Conservation (phyloP, 2,329 filamentous ascomycete genomes). For the Exophiala aquamarina region DNA sequence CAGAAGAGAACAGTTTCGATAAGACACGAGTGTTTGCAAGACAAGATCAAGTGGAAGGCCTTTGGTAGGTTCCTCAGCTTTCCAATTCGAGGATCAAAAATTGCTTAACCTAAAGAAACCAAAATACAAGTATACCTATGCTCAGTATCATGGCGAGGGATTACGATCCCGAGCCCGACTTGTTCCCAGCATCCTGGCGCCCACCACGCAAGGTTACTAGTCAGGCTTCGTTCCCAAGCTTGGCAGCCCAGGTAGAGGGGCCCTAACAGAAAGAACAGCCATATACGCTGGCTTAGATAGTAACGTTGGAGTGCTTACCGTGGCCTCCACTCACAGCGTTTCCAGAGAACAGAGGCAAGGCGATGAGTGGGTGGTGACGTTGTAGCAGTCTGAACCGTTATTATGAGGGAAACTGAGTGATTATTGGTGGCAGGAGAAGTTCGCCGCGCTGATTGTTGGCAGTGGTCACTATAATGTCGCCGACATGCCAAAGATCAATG, state of each 20-base stretch:
- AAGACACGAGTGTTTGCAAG: constrained; percentile 35
- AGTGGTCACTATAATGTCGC: constrained; percentile 55
- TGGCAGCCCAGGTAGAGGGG: constrained; percentile 21
- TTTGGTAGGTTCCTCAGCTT: constrained; percentile 25
- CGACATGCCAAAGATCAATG: constrained; percentile 49
- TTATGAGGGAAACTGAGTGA: constrained; percentile 8
- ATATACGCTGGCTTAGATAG: constrained; percentile 28
- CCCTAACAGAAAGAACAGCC: constrained; percentile 29
- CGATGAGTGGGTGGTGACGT: constrained; percentile 33
- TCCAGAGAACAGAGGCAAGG: constrained; percentile 29
- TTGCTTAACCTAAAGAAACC: too few species aligned
- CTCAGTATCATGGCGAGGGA: constrained; percentile 12
- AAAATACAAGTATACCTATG: background rate
- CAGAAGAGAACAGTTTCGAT: constrained; percentile 34
- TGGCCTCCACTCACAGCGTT: constrained; percentile 33
- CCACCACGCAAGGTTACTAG: constrained; percentile 9
- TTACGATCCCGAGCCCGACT: constrained; percentile 30
- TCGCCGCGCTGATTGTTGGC: constrained; percentile 53
- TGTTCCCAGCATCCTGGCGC: constrained; percentile 22
- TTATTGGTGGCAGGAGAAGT: constrained; percentile 39
- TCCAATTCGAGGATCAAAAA: background rate
- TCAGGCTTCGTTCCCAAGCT: constrained; percentile 25
- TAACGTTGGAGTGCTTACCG: constrained; percentile 31
- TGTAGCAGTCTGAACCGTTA: constrained; percentile 25
- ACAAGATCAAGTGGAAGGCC: constrained; percentile 32